Evolutionary conservation across 176 grass and related monocot genomes (phyloP), one percentile per base, ranked within the genome.

Genomic region (Raddia guianensis): DNA sequence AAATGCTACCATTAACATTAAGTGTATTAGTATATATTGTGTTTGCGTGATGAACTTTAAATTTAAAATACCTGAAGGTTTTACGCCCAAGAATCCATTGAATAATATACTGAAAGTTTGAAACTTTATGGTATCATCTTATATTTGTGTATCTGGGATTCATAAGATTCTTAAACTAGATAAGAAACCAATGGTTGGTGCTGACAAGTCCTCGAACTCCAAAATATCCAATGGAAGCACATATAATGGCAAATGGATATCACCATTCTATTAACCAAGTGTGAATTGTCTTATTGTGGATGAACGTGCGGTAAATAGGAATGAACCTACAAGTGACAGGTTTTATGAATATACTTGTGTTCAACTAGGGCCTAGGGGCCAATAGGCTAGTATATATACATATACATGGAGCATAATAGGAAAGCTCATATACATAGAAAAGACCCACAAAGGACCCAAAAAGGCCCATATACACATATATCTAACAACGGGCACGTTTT

Each of bases 31-130:
- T 58, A 40, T 59, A 10, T 51, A 27, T 50, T 50, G 14, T 6
- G 21, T 66, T 12, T 69, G 15, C 82, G 63, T 68, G 27, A 62
- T 35, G 46, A 37, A 59, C 48, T 66, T 66, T 40, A 58, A 81
- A 75, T 68, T 72, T 73, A 53, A 16, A 54, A 64, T 66, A 18
- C 11, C 56, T 76, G 9, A 69, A 59, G 27, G 5, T 78, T 46
- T 50, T 35, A 27, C 66, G 16, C 34, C 21, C 60, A 74, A 37
- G 12, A 61, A 58, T 62, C 52, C 65, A 69, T 66, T 16, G 65
- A 64, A 56, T 10, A 67, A 32, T 55, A 34, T 63, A 64, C 5
- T 27, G 27, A 27, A 27, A 27, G 27, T 27, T 27, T 54, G 18
- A 64, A 54, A 46, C 19, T 76, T 20, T 8, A 76, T 75, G 7